Evolutionary conservation across 495 filamentous ascomycete species (phyloP).

Genomic region (Penicillium samsonianum): DNA sequence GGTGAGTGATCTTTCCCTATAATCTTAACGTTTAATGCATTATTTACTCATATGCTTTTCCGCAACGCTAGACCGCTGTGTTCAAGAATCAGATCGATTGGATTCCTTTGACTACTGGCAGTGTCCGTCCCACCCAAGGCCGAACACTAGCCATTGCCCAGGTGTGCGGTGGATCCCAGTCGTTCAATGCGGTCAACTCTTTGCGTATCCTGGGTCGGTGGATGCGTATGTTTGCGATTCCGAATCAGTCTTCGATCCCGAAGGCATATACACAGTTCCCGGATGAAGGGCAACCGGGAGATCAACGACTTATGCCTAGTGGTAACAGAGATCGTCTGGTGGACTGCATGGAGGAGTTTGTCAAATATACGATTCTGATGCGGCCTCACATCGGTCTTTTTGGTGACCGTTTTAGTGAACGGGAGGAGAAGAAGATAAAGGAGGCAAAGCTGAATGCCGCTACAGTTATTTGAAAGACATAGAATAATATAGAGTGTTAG

Average conservation of each 20-base stretch:
- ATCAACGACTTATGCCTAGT: constrained; percentile 58
- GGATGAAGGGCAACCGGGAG: constrained; percentile 52
- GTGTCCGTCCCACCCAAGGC: constrained; percentile 68
- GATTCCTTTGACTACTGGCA: constrained; percentile 65
- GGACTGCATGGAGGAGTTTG: constrained; percentile 79
- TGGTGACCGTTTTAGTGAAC: constrained; percentile 65
- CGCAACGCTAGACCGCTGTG: constrained; percentile 54
- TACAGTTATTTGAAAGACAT: not conserved
- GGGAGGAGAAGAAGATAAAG: constrained; percentile 35
- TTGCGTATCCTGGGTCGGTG: constrained; percentile 69
- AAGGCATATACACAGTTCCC: constrained; percentile 66
- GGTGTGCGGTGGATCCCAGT: constrained; percentile 68
- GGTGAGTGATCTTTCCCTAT: constrained; percentile 32
- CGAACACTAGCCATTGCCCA: constrained; percentile 66
- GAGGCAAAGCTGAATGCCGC: constrained; percentile 13
- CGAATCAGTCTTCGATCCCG: constrained; percentile 68
- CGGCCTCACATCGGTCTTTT: constrained; percentile 62
- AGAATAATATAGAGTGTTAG: not conserved
- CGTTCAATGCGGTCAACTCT: constrained; percentile 74
- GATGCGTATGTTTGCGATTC: constrained; percentile 79
- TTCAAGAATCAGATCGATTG: constrained; percentile 81
- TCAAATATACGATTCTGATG: constrained; percentile 71
- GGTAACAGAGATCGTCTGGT: constrained; percentile 66
- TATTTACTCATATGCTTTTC: constrained; percentile 2
- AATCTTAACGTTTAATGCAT: not conserved